Evolutionary conservation across 1,139 yeast species (phyloP).

Genomic region (Yamadazyma atmosphaerica): DNA sequence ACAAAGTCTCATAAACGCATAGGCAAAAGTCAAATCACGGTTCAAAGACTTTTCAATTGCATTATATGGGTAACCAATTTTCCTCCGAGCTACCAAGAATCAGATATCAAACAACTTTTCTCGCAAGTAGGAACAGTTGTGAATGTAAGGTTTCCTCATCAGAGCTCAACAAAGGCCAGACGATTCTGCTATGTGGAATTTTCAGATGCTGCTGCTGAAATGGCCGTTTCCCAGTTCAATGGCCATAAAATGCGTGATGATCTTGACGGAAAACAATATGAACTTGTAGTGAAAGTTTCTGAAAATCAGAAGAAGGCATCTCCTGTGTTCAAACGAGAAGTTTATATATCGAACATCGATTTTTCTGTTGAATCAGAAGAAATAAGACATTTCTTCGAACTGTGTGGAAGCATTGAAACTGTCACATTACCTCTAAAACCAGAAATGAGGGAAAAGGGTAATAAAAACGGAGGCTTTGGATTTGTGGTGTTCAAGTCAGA

Average conservation of each 20-base stretch:
- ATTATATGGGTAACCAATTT: slow-evolving; percentile 73
- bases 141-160: slow-evolving; percentile 67
- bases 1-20: slow-evolving; percentile 57
- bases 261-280: slow-evolving; percentile 20
- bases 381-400: slow-evolving; percentile 27
- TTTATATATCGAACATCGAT: slow-evolving; percentile 73
- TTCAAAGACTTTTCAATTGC: slow-evolving; percentile 43
- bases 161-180: slow-evolving; percentile 54
- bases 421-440: slow-evolving; percentile 49
- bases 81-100: slow-evolving; percentile 55
- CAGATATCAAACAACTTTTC: slow-evolving; percentile 45
- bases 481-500: slow-evolving; percentile 47
- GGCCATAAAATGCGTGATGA: slow-evolving; percentile 29
- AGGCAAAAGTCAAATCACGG: slow-evolving; percentile 42
- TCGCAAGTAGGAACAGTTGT: slow-evolving; percentile 44
- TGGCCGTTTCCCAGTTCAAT: slow-evolving; percentile 50
- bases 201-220: slow-evolving; percentile 42
- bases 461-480: slow-evolving; percentile 54
- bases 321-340: slow-evolving; percentile 20
- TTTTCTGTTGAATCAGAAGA: slow-evolving; percentile 39
- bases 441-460: slow-evolving; percentile 26
- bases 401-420: slow-evolving; percentile 44
- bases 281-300: slow-evolving; percentile 17
- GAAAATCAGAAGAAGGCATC: slow-evolving; percentile 11
- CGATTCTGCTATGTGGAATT: slow-evolving; percentile 79